Percentiles rank a stretch among this genome's conserved stretches.
Conservation (phyloP, 257 asterid species). For the Scutellaria barbata region DNA sequence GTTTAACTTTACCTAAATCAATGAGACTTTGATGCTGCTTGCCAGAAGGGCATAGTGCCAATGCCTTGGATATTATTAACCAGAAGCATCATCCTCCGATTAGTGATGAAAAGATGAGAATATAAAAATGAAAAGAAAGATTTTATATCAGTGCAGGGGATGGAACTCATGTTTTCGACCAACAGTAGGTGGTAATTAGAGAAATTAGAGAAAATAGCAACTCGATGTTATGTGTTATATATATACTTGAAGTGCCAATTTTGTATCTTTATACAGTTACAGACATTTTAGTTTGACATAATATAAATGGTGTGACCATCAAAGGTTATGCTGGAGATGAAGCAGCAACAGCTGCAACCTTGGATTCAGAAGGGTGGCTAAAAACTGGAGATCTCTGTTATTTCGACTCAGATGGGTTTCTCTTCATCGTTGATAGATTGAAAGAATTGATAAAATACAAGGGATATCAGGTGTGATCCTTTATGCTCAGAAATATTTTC, state of each 20-base stretch:
- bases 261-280: too few species aligned
- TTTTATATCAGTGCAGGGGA: too few species aligned
- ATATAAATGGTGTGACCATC: constrained; percentile 29
- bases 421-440: constrained; percentile 81
- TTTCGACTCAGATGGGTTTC: constrained; percentile 80
- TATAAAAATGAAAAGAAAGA: too few species aligned
- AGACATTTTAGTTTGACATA: neutral
- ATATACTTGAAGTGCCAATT: too few species aligned
- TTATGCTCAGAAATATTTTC: constrained; percentile 8
- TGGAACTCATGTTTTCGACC: too few species aligned
- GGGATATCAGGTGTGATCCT: constrained; percentile 85
- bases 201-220: too few species aligned
- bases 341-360: constrained; percentile 77
- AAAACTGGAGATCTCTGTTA: constrained; percentile 95
- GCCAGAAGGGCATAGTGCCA: too few species aligned
- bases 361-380: constrained; percentile 92
- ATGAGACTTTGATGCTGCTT: neutral
- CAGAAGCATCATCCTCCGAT: too few species aligned
- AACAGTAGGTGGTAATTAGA: too few species aligned
- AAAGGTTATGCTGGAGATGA: constrained; percentile 88
- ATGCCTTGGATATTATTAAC: too few species aligned
- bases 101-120: too few species aligned
- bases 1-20: neutral
- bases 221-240: too few species aligned
- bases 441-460: constrained; percentile 93